phyloP scores from a whole-genome alignment of 768 basidiomycete species.

The Amanita inopinata region DNA sequence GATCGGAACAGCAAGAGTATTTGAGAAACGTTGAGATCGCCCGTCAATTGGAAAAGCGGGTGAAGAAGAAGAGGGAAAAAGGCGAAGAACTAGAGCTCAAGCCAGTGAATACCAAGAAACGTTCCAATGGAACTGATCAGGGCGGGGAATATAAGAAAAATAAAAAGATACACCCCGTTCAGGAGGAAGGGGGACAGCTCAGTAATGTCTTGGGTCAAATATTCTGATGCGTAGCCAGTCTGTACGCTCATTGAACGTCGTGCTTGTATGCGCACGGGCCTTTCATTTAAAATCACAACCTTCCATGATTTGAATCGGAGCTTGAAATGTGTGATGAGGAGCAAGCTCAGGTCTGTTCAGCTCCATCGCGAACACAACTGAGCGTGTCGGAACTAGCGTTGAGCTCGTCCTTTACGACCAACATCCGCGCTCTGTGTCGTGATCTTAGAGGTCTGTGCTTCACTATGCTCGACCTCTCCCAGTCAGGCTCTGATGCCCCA shows the following conservation, averaged over 20 bases:
- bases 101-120: slow-evolving; percentile 24
- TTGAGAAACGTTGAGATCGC: slow-evolving; percentile 91
- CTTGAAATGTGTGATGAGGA: slow-evolving; percentile 22
- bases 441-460: slow-evolving; percentile 87
- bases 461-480: slow-evolving; percentile 81
- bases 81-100: slow-evolving; percentile 41
- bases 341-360: slow-evolving; percentile 15
- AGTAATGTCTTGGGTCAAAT: slow-evolving; percentile 39
- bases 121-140: slow-evolving; percentile 13
- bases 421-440: slow-evolving; percentile 40
- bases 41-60: slow-evolving; percentile 75
- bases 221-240: slow-evolving; percentile 28
- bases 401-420: slow-evolving; percentile 32
- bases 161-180: slow-evolving; percentile 15
- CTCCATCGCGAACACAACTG: slow-evolving; percentile 58
- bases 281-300: slow-evolving; percentile 1
- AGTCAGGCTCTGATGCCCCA: slow-evolving; percentile 64
- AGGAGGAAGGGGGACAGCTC: slow-evolving; percentile 16
- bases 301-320: slow-evolving; percentile 35
- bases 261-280: slow-evolving; percentile 25
- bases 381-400: slow-evolving; percentile 32
- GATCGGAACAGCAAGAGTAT: slow-evolving; percentile 85
- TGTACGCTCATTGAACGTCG: slow-evolving; percentile 1
- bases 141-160: slow-evolving; percentile 17
- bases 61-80: slow-evolving; percentile 49